Conservation (phyloP, 768 basidiomycete species). For the Leucosporidium creatinivorum region DNA sequence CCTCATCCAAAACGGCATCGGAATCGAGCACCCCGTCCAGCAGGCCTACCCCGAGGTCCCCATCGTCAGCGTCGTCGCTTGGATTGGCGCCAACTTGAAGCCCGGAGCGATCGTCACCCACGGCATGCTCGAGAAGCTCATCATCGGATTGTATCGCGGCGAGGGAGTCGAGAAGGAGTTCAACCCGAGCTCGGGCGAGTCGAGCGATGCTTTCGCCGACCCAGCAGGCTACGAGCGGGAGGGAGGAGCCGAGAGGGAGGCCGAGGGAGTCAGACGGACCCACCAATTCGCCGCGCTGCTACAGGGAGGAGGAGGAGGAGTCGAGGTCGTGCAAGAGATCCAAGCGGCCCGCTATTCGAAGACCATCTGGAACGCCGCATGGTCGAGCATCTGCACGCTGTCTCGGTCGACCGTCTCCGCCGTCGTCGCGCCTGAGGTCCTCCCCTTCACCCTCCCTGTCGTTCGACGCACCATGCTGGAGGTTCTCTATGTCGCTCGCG, state of each 20-base stretch:
- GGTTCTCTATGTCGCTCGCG: constrained; percentile 28
- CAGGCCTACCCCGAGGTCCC: constrained; percentile 16
- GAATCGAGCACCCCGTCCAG: constrained; percentile 26
- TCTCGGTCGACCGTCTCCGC: constrained; percentile 18
- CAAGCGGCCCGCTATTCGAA: constrained; percentile 19
- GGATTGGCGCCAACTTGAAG: constrained; percentile 31
- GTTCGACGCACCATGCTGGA: constrained; percentile 24
- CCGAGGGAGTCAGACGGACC: constrained; percentile 12
- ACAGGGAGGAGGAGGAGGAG: constrained; percentile 19
- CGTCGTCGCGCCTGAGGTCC: constrained; percentile 13
- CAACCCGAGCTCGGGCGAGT: neutral
- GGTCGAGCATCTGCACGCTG: constrained; percentile 18
- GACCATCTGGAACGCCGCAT: constrained; percentile 12
- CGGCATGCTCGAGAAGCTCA: constrained; percentile 26
- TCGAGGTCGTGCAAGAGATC: constrained; percentile 13
- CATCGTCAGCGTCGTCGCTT: constrained; percentile 21
- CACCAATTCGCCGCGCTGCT: constrained; percentile 21
- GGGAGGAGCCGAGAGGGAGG: constrained; percentile 7
- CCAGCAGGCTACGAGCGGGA: constrained; percentile 19
- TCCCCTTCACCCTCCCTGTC: constrained; percentile 28
- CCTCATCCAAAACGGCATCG: constrained; percentile 48
- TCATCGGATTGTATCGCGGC: constrained; percentile 29
- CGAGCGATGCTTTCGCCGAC: constrained; percentile 9
- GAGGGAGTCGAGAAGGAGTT: constrained; percentile 13
- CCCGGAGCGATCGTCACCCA: constrained; percentile 15